These are phyloP conservation scores for Cavenderia fasciculata DNA, from an alignment of 78 protist species.

Conservation along the genomic window DNA sequence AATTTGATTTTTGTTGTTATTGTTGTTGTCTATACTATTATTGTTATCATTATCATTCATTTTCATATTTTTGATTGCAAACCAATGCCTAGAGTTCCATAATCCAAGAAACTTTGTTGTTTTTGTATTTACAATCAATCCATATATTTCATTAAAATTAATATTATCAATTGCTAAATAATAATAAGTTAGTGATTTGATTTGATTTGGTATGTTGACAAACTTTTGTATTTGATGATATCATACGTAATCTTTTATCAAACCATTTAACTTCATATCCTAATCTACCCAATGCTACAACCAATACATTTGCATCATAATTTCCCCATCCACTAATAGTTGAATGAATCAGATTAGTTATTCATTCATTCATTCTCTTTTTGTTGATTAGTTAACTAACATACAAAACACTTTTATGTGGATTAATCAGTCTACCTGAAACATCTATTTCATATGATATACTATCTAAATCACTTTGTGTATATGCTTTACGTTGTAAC, in stretches of 20 bases:
- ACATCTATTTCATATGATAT: constrained; percentile 54
- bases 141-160: constrained; percentile 9
- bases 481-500: constrained; percentile 39
- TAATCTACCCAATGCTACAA: neutral
- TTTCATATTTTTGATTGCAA: constrained; percentile 42
- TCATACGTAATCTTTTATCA: constrained; percentile 37
- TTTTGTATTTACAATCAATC: constrained; percentile 21
- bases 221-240: neutral
- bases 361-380: neutral
- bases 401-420: constrained; percentile 52
- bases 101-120: neutral
- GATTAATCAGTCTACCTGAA: constrained; percentile 28
- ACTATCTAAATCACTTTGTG: constrained; percentile 13
- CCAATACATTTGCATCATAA: constrained; percentile 71
- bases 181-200: neutral
- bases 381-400: neutral
- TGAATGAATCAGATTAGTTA: neutral
- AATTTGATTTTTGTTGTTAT: neutral
- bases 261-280: constrained; percentile 59
- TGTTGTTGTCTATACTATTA: neutral
- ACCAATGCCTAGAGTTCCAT: constrained; percentile 58
- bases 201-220: neutral
- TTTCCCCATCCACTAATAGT: constrained; percentile 47
- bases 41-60: too few relatives aligned
- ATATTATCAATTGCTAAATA: neutral